Percentiles rank a stretch among this genome's conserved stretches.
Conservation (phyloP, 164 flowering plant genomes). For the Piper longum region DNA sequence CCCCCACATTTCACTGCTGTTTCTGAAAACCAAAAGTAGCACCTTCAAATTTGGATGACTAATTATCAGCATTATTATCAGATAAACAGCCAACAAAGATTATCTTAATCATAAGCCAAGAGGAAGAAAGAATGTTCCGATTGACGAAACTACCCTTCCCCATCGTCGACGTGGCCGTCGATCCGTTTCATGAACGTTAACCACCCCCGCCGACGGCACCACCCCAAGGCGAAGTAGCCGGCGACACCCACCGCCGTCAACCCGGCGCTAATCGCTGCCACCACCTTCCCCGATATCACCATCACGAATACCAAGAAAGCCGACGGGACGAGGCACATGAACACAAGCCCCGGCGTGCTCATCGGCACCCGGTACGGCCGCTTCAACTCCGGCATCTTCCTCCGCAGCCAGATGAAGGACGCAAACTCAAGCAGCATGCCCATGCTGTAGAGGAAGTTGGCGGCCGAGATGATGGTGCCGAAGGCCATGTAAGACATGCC, state of each 20-base stretch:
- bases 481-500: slow-evolving; percentile 35
- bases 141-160: background rate
- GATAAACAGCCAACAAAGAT: too few relatives aligned
- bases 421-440: slow-evolving; percentile 61
- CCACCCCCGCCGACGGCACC: slow-evolving; percentile 20
- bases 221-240: slow-evolving; percentile 20
- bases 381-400: slow-evolving; percentile 20
- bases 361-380: slow-evolving; percentile 42
- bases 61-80: too few relatives aligned
- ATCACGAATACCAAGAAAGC: slow-evolving; percentile 36
- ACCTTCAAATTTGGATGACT: too few relatives aligned
- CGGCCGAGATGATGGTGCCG: slow-evolving; percentile 33
- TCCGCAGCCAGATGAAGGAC: slow-evolving; percentile 42
- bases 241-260: slow-evolving; percentile 21
- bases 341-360: slow-evolving; percentile 19
- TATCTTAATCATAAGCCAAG: too few relatives aligned
- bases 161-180: background rate
- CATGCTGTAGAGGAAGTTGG: slow-evolving; percentile 45
- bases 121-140: too few relatives aligned
- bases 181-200: slow-evolving; percentile 11
- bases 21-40: too few relatives aligned
- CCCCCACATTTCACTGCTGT: too few relatives aligned
- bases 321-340: slow-evolving; percentile 47
- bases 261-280: slow-evolving; percentile 21
- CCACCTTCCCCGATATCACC: slow-evolving; percentile 26